Evolutionary conservation across 208 protist species (phyloP).

Genomic region (Angomonas ambiguus): DNA sequence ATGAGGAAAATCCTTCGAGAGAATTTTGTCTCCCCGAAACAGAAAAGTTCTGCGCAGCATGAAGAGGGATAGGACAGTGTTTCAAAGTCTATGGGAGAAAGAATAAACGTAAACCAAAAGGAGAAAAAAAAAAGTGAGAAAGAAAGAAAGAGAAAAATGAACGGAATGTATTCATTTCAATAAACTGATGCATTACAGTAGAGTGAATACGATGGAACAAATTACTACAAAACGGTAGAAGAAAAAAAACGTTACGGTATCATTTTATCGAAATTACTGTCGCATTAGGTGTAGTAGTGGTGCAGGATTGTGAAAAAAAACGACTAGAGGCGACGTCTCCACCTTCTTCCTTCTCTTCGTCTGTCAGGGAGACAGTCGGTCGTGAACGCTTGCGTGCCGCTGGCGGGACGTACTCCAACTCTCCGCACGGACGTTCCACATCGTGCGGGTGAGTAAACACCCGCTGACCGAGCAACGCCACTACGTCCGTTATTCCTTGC

Average conservation of each 20-base stretch:
- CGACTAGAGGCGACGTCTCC: neutral
- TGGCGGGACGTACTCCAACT: neutral
- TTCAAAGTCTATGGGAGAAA: neutral
- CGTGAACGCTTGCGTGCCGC: neutral
- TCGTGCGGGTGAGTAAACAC: neutral
- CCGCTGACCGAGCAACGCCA: conserved; percentile 18
- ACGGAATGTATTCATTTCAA: neutral
- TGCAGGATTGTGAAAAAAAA: conserved; percentile 36
- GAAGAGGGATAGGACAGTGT: neutral
- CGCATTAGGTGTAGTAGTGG: conserved; percentile 27
- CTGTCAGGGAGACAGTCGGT: neutral
- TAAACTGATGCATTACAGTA: too few species aligned
- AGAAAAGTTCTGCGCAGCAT: conserved; percentile 19
- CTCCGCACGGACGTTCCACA: neutral
- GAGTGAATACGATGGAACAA: too few species aligned
- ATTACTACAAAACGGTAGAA: too few species aligned
- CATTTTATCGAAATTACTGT: conserved; percentile 35
- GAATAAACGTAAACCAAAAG: neutral
- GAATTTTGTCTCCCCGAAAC: conserved; percentile 17
- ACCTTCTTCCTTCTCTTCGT: too few species aligned
- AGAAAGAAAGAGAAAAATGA: neutral
- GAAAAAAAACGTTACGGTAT: too few species aligned
- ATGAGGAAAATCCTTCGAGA: conserved; percentile 47
- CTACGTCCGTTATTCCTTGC: conserved; percentile 1
- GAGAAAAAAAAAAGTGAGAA: neutral